Conservation (phyloP, 139 green algal species). For the Chlorella vulgaris region DNA sequence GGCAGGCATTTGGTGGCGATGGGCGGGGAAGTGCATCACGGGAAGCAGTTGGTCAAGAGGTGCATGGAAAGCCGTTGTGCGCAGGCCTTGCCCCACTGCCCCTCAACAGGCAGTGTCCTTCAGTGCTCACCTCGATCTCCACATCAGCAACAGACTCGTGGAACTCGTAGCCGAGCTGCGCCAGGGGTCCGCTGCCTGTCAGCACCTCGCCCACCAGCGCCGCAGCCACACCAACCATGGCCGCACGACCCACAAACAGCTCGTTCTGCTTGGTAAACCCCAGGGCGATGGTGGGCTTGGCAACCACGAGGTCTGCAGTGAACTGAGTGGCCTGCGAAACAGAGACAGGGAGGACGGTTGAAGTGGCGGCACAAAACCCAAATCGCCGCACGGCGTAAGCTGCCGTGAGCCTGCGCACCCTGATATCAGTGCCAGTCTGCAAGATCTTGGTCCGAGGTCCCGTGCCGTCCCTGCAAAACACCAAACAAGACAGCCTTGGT, state of each 20-base stretch:
- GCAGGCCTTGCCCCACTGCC: no score
- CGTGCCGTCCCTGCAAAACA: no score
- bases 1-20: neutral
- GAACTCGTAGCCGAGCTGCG: conserved; percentile 72
- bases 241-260: conserved; percentile 78
- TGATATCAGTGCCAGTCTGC: no score
- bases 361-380: no score
- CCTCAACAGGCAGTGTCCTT: no score
- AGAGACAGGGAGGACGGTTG: neutral
- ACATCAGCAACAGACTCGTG: conserved; percentile 54
- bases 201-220: conserved; percentile 66
- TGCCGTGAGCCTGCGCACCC: no score
- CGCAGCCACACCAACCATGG: conserved; percentile 78
- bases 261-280: conserved; percentile 82
- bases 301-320: conserved; percentile 24
- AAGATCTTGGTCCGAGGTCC: no score
- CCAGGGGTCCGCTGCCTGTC: conserved; percentile 73
- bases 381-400: neutral
- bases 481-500: no score
- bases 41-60: neutral
- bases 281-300: conserved; percentile 37
- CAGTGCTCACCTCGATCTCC: conserved; percentile 31
- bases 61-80: no score
- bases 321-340: conserved; percentile 35
- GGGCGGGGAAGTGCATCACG: neutral